Base-by-base conservation (phyloP, 441 rosid species). In the Gossypium davidsonii region DNA sequence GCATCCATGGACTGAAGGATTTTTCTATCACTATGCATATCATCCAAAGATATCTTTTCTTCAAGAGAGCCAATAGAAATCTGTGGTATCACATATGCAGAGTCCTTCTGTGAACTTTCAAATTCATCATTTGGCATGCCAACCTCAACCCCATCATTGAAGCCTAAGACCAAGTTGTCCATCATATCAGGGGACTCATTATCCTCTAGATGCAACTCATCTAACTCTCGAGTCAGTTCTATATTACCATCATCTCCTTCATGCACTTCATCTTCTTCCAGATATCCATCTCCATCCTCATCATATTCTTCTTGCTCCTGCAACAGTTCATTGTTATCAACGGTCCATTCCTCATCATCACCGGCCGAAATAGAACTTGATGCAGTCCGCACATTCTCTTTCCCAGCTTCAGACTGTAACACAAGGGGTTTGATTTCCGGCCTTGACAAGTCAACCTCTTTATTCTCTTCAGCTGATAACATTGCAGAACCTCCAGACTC, bases 261-360 rank as follows among this genome's bases (percentile, higher is more conserved):
- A 23, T 86, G 92, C 73, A 82, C 81, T 78, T 89, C 97, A 76
- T 91, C 94, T 75, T 88, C 90, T 78, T 87, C 97, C 76, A 78
- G 88, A 73, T 87, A 92, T 57, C 88, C 97, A 74, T 90, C 93
- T 78, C 86, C 98, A 83, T 89, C 96, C 82, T 91, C 98, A 67
- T 92, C 96, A 74, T 92, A 95, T 83, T 89, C 98, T 84, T 91
- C 98, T 83, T 89, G 99, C 83, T 90, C 96, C 81, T 87, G 97
- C 79, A 90, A 65, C 57, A 74, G 83, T 62, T 85, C 91, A 73
- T 84, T 85, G 76, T 84, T 84, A 74, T 88, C 92, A 84, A 81
- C 58, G 57, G 88, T 73, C 99, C 99, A 95, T 73, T 94, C 99
- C 75, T 88, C 96, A 74, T 93, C 97, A 48, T 95, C 98, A 71